phyloP scores from a whole-genome alignment of 371 early-diverging fungal genomes.

The Apophysomyces sp. region DNA sequence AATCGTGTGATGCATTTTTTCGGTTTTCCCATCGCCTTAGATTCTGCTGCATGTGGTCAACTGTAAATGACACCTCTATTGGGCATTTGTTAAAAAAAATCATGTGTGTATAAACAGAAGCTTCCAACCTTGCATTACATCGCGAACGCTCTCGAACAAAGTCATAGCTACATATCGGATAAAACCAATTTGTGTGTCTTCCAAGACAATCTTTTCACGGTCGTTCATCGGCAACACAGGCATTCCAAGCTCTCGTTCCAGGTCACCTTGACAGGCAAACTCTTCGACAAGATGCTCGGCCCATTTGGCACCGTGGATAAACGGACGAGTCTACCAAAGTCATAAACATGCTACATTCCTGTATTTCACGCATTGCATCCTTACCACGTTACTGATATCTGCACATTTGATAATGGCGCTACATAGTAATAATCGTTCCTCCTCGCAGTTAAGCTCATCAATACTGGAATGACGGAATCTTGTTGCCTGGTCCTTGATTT shows the following conservation, averaged over 20 bases:
- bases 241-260: conserved; percentile 60
- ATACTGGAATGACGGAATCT: conserved; percentile 28
- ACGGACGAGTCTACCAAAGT: conserved; percentile 49
- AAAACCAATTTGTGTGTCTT: conserved; percentile 69
- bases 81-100: neutral
- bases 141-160: conserved; percentile 55
- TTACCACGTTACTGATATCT: conserved; percentile 76
- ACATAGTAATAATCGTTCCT: conserved; percentile 56
- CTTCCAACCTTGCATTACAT: conserved; percentile 29
- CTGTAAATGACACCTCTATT: conserved; percentile 36
- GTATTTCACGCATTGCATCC: neutral
- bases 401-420: conserved; percentile 81
- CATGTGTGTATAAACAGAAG: too few relatives aligned
- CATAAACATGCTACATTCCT: neutral
- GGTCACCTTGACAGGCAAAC: conserved; percentile 63
- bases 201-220: conserved; percentile 46
- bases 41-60: conserved; percentile 39
- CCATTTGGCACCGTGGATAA: conserved; percentile 56
- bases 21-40: conserved; percentile 37
- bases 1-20: conserved; percentile 22
- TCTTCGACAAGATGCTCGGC: conserved; percentile 58
- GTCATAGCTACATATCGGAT: conserved; percentile 69
- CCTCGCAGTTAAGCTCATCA: conserved; percentile 16
- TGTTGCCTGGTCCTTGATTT: conserved; percentile 61
- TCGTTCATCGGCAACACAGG: conserved; percentile 56